Evolutionary conservation across 2,329 filamentous ascomycete genomes (phyloP), one percentile per base, ranked within the genome.

Genomic region (Colletotrichum sp.): DNA sequence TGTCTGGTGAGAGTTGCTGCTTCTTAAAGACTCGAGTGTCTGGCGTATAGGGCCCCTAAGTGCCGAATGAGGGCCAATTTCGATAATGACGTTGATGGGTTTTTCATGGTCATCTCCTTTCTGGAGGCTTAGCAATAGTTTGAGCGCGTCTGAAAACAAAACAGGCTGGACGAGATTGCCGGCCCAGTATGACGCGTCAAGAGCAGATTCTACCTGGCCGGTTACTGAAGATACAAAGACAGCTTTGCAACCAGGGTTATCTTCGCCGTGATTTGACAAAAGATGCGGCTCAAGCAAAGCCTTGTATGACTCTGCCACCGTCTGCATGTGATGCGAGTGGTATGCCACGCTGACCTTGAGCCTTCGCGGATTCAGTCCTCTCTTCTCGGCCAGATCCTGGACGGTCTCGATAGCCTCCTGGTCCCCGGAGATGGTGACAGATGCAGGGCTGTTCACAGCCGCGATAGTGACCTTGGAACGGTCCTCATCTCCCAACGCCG

Each of bases 401-500:
- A 78, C 15, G 39, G 39, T 71, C 3, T 79, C 77, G n/a, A 83
- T 79, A 9, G 80, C 82, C 5, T 76, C 60, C 30, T 74, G 59
- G 48, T 83, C 82, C 22, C 82, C 82, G 2, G 82, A 84, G 7
- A 83, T 72, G 2, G 82, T 84, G 15, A 83, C 80, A 48, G 86
- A 90, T 1, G 82, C 82, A 0, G 89, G 89, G 32, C 88, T 89
- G 82, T 91, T 91, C 77, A 88, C 85, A 78, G 89, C 89, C 27
- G 71, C 64, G 34, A 68, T 67, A 52, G 74, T 27, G 34, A 60
- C 71, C 15, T 67, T 71, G 13, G 30, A 48, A 7, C 67, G 36
- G 32, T 64, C 81, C 12, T 59, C 66, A 13, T 22, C 6, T 30
- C 13, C 66, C 13, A 59, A 19, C 12, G 44, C 55, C 22, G 59